phyloP scores from a whole-genome alignment of 306 rosid genomes.

The Quercus ilex region DNA sequence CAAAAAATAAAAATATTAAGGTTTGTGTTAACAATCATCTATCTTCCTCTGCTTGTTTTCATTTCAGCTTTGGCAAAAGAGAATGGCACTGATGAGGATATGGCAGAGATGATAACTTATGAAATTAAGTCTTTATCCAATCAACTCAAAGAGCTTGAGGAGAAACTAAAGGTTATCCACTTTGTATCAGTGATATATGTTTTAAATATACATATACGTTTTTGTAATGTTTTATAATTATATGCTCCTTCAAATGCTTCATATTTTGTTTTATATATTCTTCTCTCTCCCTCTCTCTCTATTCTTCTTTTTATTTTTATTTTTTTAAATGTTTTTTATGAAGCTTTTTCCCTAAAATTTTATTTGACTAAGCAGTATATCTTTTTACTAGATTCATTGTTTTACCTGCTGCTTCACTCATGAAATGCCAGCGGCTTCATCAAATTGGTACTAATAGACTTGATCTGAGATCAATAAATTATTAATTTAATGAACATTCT shows the following conservation, averaged over 20 bases:
- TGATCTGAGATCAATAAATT: background rate
- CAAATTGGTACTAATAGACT: background rate
- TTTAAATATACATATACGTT: slow-evolving; percentile 8
- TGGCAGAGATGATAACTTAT: slow-evolving; percentile 79
- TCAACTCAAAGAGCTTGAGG: slow-evolving; percentile 69
- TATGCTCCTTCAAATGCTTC: background rate
- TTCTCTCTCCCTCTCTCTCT: background rate
- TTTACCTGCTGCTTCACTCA: slow-evolving; percentile 8
- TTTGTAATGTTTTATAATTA: background rate
- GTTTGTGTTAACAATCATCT: slow-evolving; percentile 1
- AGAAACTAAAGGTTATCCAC: slow-evolving; percentile 55
- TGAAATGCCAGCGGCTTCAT: background rate
- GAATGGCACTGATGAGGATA: slow-evolving; percentile 76
- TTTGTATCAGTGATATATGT: slow-evolving; percentile 18
- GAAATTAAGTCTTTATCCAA: slow-evolving; percentile 63
- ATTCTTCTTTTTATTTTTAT: background rate
- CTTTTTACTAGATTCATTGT: slow-evolving; percentile 17
- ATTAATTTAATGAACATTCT: background rate
- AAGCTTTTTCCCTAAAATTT: background rate
- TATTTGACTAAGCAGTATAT: background rate
- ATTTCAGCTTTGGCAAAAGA: slow-evolving; percentile 76
- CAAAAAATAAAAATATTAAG: background rate
- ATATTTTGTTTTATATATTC: background rate
- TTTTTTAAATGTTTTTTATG: background rate
- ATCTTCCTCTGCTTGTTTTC: slow-evolving; percentile 7